phyloP scores from a whole-genome alignment of 306 rosid genomes.

The Rubus parviflorus region DNA sequence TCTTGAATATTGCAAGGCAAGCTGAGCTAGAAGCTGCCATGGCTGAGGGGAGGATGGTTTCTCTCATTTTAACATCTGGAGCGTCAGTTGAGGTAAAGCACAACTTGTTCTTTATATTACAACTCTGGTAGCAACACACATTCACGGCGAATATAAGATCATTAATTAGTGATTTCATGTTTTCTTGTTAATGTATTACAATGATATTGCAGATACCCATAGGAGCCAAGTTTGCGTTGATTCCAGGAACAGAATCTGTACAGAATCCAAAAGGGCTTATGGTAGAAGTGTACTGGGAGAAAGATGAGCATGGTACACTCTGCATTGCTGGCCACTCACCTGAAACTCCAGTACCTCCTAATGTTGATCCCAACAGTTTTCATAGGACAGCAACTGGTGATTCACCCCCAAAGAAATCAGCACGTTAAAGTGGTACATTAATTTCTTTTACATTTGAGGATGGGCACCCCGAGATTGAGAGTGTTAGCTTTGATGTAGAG shows the following conservation, averaged over 20 bases:
- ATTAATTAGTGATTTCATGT: background rate
- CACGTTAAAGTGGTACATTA: background rate
- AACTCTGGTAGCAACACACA: background rate
- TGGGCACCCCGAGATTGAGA: background rate
- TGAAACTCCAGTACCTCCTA: slow-evolving; percentile 52
- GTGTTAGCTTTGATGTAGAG: background rate
- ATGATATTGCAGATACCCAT: slow-evolving; percentile 57
- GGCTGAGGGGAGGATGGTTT: slow-evolving; percentile 65
- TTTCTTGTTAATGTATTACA: background rate
- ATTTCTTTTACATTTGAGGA: background rate
- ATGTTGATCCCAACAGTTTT: background rate
- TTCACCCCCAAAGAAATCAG: background rate
- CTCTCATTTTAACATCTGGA: slow-evolving; percentile 66
- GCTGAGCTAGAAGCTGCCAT: slow-evolving; percentile 82
- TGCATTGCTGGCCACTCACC: slow-evolving; percentile 71
- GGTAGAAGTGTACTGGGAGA: slow-evolving; percentile 90
- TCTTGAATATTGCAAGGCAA: slow-evolving; percentile 77
- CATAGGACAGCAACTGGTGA: background rate
- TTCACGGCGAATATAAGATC: background rate
- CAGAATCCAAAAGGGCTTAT: slow-evolving; percentile 63
- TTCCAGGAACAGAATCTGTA: slow-evolving; percentile 71
- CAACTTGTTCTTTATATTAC: background rate
- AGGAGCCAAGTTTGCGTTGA: slow-evolving; percentile 70
- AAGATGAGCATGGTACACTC: slow-evolving; percentile 74
- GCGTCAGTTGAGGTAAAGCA: slow-evolving; percentile 44